These are phyloP conservation scores for Juncus effusus DNA, from an alignment of 176 grass and related monocot species.

Conservation along the genomic window DNA sequence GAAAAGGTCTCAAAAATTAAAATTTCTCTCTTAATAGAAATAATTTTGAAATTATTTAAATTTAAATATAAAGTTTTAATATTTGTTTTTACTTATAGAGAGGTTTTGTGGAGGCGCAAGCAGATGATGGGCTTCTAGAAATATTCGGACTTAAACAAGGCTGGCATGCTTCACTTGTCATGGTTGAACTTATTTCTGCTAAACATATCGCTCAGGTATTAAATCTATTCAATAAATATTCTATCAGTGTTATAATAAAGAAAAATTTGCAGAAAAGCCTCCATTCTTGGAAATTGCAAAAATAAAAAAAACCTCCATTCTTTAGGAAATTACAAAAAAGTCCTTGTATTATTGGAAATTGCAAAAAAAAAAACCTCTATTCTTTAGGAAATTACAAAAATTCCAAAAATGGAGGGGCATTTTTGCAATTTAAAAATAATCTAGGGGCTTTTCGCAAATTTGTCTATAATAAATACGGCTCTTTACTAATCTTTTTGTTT, in stretches of 20 bases:
- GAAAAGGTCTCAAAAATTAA: constrained; percentile 56
- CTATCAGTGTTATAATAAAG: neutral
- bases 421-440: neutral
- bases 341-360: neutral
- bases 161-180: constrained; percentile 98
- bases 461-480: too few species aligned
- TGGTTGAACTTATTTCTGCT: constrained; percentile 99
- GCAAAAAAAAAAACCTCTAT: neutral
- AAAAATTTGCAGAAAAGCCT: too few species aligned
- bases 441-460: neutral
- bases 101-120: constrained; percentile 93
- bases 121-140: constrained; percentile 92
- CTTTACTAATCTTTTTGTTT: too few species aligned
- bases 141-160: constrained; percentile 99
- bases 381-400: constrained; percentile 2
- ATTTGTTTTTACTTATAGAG: constrained; percentile 36
- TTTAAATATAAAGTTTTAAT: too few species aligned
- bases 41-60: neutral
- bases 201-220: constrained; percentile 97
- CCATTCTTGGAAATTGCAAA: too few species aligned
- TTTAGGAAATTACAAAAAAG: too few species aligned
- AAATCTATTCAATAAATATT: constrained; percentile 1
- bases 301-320: neutral
- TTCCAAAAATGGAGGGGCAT: neutral
- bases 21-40: neutral